Base-by-base conservation (phyloP, 1,284 basidiomycete species). In the Serendipita sp. region DNA sequence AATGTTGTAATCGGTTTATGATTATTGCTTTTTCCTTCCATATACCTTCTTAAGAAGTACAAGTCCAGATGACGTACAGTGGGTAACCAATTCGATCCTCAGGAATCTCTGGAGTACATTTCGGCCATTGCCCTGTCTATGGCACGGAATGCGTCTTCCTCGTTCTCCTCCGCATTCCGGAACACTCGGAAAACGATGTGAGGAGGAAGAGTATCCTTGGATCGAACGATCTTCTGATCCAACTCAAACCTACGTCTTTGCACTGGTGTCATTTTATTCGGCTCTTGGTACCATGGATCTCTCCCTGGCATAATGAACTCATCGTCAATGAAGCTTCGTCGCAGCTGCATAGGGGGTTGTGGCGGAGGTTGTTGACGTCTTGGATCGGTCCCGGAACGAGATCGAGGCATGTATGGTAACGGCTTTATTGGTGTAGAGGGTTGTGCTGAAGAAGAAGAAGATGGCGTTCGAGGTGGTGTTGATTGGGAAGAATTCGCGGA, bases 161-260 rank as follows among this genome's bases (percentile, higher is more conserved):
- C 74, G 67, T 87, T 88, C 66, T 90, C 85, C 64, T 69, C 72
- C 4, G 87, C 83, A 44, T 80, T 71, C 66, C 79, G 76, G 69
- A 90, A 90, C 22, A 89, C 71, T 55, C 85, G 77, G 69, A 90
- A 71, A 13, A 75, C 72, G 8, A 87, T 75, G 64, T 79, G 73
- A 32, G 71, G 68, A 12, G 84, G 83, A 65, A 86, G 78, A 67
- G 76, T 71, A 61, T 74, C 73, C 62, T 84, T 74, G 26, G 85
- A 85, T 63, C 74, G 74, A 72, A 81, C 81, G 61, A 88, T 77
- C 43, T 87, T 73, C 66, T 71, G 71, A 73, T 87, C 84, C 65
- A 89, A 68, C 30, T 82, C 81, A 60, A 72, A 68, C 64, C 79
- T 74, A 70, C 74, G 79, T 72, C 74, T 80, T 69, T 85, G 84